These are phyloP conservation scores for Fusarium torulosum DNA, from an alignment of 2,329 filamentous ascomycete genomes.

Conservation along the genomic window DNA sequence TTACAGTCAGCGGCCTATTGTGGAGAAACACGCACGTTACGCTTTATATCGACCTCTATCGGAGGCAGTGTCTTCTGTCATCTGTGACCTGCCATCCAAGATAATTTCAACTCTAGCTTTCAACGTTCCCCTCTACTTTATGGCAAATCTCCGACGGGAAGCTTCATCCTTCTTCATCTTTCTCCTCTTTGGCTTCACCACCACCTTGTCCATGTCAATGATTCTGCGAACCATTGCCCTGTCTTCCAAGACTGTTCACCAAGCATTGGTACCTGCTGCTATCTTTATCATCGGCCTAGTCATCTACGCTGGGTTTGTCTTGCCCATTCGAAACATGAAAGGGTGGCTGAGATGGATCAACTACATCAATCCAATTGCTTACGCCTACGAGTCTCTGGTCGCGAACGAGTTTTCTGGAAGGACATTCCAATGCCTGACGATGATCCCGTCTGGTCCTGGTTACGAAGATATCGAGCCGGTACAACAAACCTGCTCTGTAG, in stretches of 20 bases:
- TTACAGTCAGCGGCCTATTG: constrained; percentile 48
- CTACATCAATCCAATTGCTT: constrained; percentile 74
- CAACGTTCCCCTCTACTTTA: constrained; percentile 67
- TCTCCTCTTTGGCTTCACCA: constrained; percentile 61
- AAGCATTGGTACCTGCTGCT: constrained; percentile 41
- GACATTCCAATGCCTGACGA: constrained; percentile 59
- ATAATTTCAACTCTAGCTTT: constrained; percentile 53
- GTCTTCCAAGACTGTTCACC: constrained; percentile 36
- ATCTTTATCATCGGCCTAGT: constrained; percentile 53
- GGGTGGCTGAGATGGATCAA: constrained; percentile 67
- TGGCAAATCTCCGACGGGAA: constrained; percentile 73
- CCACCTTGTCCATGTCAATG: constrained; percentile 73
- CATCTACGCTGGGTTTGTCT: constrained; percentile 63
- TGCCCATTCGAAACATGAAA: constrained; percentile 62
- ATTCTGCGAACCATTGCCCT: constrained; percentile 59
- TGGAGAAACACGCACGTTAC: constrained; percentile 52
- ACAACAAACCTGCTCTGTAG: constrained; percentile 10
- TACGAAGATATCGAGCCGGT: background rate
- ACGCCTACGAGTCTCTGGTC: constrained; percentile 73
- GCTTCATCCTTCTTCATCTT: constrained; percentile 63
- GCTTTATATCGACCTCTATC: constrained; percentile 51
- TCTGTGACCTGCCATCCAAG: constrained; percentile 39
- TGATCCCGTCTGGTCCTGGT: constrained; percentile 45
- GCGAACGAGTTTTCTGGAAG: constrained; percentile 69
- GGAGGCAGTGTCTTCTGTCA: constrained; percentile 37